Percentiles rank a stretch among this genome's conserved stretches.
Conservation (phyloP, 2,329 filamentous ascomycete genomes). For the Tolypocladium sp. region DNA sequence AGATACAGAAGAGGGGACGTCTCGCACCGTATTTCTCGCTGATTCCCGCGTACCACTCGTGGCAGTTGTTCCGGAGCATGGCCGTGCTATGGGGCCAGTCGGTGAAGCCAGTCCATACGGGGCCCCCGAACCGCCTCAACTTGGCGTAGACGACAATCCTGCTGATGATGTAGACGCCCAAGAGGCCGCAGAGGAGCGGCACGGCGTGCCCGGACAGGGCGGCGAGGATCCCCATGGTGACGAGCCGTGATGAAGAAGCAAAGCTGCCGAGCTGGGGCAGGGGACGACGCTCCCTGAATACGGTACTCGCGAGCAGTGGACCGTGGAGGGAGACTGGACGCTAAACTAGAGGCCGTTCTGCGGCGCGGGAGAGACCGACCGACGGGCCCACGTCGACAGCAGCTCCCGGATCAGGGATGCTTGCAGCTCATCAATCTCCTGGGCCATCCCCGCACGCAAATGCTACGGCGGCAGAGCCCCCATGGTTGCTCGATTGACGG, state of each 20-base stretch:
- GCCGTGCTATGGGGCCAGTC: conserved; percentile 15
- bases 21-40: conserved; percentile 15
- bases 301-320: background rate
- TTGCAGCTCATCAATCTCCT: background rate
- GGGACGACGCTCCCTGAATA: background rate
- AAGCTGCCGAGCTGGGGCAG: background rate
- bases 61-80: conserved; percentile 9
- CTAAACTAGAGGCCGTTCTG: background rate
- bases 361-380: background rate
- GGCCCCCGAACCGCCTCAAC: conserved; percentile 13
- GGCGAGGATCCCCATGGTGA: background rate
- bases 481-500: background rate
- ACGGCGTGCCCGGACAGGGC: background rate
- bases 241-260: background rate
- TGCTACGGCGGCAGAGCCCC: background rate
- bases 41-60: conserved; percentile 15
- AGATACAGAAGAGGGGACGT: background rate
- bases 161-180: background rate
- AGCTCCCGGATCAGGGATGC: background rate
- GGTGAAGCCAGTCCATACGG: conserved; percentile 10
- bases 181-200: background rate
- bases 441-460: background rate
- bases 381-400: background rate
- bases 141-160: conserved; percentile 3
- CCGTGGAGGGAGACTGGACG: background rate